A percentile compares a stretch with the other conserved stretches of the same genome.
These are phyloP conservation scores for Melampsora larici-populina DNA, from an alignment of 1,284 basidiomycete species.

Conservation along the genomic window DNA sequence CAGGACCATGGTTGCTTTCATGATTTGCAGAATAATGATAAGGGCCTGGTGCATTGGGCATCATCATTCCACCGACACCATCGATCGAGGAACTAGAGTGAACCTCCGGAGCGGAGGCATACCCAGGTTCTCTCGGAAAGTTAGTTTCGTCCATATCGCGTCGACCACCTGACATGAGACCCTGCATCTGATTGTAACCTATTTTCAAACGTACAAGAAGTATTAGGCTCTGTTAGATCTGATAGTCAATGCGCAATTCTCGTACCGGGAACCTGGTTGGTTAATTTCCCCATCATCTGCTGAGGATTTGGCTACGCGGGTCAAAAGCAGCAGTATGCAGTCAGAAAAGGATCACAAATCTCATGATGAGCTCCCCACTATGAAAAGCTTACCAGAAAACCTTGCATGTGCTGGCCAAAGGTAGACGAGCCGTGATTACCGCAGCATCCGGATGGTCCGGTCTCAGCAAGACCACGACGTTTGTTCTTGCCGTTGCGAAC, in stretches of 20 bases:
- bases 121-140: not conserved
- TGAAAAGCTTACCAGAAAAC: constrained; percentile 19
- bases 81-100: not conserved
- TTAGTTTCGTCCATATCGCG: constrained; percentile 27
- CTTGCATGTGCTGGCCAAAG: constrained; percentile 43
- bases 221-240: not conserved
- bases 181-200: constrained; percentile 42
- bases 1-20: constrained; percentile 18
- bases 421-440: constrained; percentile 43
- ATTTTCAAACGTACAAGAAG: not conserved
- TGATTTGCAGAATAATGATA: constrained; percentile 9
- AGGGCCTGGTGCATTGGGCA: constrained; percentile 15
- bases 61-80: constrained; percentile 20
- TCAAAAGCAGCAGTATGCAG: not conserved
- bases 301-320: constrained; percentile 23
- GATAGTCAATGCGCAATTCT: not conserved
- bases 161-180: constrained; percentile 20
- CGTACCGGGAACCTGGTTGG: constrained; percentile 36
- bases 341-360: too few relatives aligned
- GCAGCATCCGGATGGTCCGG: constrained; percentile 36
- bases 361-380: not conserved
- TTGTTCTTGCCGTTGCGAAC: constrained; percentile 51
- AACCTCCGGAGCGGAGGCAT: not conserved
- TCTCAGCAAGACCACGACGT: constrained; percentile 48
- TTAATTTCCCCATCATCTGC: constrained; percentile 39